Percentiles rank a stretch among this genome's conserved stretches.
These are phyloP conservation scores for Fusarium haematococcum DNA, from an alignment of 2,329 filamentous ascomycete species.

Conservation along the genomic window DNA sequence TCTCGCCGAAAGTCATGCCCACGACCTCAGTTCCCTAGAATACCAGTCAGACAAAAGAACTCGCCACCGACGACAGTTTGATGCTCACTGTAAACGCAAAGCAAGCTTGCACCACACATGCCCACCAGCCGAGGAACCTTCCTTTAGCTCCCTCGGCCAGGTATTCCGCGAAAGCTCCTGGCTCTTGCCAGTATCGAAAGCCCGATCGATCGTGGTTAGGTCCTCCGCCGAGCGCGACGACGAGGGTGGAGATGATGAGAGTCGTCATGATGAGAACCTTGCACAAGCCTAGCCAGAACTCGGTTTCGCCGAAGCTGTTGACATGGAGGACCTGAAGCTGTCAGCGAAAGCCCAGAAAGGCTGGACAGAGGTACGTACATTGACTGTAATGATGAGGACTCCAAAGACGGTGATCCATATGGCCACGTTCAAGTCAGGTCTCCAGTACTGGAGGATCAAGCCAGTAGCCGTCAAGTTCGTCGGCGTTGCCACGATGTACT, in stretches of 20 bases:
- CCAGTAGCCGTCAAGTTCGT: slow-evolving; percentile 55
- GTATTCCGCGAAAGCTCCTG: slow-evolving; percentile 56
- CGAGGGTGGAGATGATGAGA: slow-evolving; percentile 45
- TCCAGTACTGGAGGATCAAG: slow-evolving; percentile 54
- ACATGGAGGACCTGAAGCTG: slow-evolving; percentile 49
- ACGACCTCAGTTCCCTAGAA: slow-evolving; percentile 27
- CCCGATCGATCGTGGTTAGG: slow-evolving; percentile 53
- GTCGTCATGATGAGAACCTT: slow-evolving; percentile 59
- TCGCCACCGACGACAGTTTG: background rate
- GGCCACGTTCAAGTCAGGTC: slow-evolving; percentile 51
- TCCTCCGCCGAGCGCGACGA: slow-evolving; percentile 55
- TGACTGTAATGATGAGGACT: slow-evolving; percentile 49
- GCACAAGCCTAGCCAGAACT: slow-evolving; percentile 60
- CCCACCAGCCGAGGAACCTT: slow-evolving; percentile 55
- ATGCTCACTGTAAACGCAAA: slow-evolving; percentile 47
- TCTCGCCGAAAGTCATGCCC: slow-evolving; percentile 36
- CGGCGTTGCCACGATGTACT: slow-evolving; percentile 53
- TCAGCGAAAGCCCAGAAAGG: background rate
- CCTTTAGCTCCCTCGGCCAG: slow-evolving; percentile 48
- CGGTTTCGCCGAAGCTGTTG: slow-evolving; percentile 58
- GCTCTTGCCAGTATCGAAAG: slow-evolving; percentile 58
- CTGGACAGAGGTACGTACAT: slow-evolving; percentile 17
- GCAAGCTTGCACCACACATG: slow-evolving; percentile 52
- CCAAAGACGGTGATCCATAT: slow-evolving; percentile 54
- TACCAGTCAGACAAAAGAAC: background rate